Conservation (phyloP, 2,329 filamentous ascomycete genomes). For the Alternaria ventricosa region DNA sequence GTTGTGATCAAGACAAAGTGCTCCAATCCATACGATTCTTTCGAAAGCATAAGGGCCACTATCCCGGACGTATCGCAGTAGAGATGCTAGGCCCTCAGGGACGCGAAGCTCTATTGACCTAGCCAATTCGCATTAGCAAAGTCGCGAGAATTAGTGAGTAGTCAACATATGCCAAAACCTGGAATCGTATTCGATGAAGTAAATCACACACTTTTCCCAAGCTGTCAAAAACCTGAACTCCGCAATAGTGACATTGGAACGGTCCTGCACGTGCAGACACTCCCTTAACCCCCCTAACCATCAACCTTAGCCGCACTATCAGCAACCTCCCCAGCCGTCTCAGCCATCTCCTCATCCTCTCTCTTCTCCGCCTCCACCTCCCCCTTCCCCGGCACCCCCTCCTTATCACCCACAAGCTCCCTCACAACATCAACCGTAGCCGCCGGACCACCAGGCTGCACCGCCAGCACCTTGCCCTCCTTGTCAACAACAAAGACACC, state of each 20-base stretch:
- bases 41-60: too few species aligned
- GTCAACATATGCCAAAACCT: background rate
- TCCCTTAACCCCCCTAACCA: constrained; percentile 21
- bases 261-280: background rate
- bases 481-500: constrained; percentile 90
- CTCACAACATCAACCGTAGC: constrained; percentile 79
- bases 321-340: constrained; percentile 41
- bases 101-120: too few species aligned
- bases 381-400: constrained; percentile 24
- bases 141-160: background rate
- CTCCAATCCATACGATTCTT: too few species aligned
- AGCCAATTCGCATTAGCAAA: background rate
- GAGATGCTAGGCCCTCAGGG: too few species aligned
- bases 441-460: constrained; percentile 76
- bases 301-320: constrained; percentile 46
- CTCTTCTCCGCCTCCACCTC: constrained; percentile 43
- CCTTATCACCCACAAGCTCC: constrained; percentile 61
- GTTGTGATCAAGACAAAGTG: too few species aligned
- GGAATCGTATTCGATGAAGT: background rate
- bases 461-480: constrained; percentile 77
- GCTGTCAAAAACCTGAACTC: background rate
- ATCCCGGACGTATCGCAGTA: too few species aligned
- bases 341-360: constrained; percentile 53
- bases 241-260: background rate
- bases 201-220: background rate